phyloP scores from a whole-genome alignment of 805 yeast species.

The Candida endomychidarum region DNA sequence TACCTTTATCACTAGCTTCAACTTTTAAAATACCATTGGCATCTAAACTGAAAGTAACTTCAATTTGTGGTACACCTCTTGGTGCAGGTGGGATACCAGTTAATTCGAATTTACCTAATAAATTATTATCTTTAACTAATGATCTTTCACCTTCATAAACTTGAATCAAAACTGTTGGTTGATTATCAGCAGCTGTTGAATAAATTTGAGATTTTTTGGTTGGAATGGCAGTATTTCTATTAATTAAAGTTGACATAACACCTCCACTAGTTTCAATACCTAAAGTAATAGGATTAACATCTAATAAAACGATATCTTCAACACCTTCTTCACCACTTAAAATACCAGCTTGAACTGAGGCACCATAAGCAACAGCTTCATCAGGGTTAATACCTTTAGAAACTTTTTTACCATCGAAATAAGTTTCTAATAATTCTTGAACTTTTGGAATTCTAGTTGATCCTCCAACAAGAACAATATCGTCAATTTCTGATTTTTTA shows the following conservation, averaged over 20 bases:
- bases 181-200: slow-evolving; percentile 98
- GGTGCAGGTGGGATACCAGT: slow-evolving; percentile 97
- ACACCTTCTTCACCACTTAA: slow-evolving; percentile 95
- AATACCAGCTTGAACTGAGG: slow-evolving; percentile 99
- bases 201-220: slow-evolving; percentile 98
- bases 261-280: slow-evolving; percentile 99
- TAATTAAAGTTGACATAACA: slow-evolving; percentile 97
- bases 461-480: slow-evolving; percentile 50
- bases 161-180: slow-evolving; percentile 98
- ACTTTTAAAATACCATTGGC: slow-evolving; percentile 99
- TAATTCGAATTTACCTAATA: slow-evolving; percentile 97
- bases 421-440: slow-evolving; percentile 46
- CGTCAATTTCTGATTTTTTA: slow-evolving; percentile 46
- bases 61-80: slow-evolving; percentile 99
- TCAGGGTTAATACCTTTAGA: slow-evolving; percentile 51
- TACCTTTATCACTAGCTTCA: slow-evolving; percentile 97
- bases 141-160: slow-evolving; percentile 99
- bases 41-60: slow-evolving; percentile 98
- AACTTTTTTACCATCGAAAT: slow-evolving; percentile 57
- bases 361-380: slow-evolving; percentile 58
- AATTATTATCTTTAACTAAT: slow-evolving; percentile 95
- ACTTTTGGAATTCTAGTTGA: slow-evolving; percentile 53
- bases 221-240: slow-evolving; percentile 99
- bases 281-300: slow-evolving; percentile 96
- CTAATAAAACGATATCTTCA: slow-evolving; percentile 91